Evolutionary conservation across 2,329 filamentous ascomycete genomes (phyloP).

Genomic region (Trichophyton simii): DNA sequence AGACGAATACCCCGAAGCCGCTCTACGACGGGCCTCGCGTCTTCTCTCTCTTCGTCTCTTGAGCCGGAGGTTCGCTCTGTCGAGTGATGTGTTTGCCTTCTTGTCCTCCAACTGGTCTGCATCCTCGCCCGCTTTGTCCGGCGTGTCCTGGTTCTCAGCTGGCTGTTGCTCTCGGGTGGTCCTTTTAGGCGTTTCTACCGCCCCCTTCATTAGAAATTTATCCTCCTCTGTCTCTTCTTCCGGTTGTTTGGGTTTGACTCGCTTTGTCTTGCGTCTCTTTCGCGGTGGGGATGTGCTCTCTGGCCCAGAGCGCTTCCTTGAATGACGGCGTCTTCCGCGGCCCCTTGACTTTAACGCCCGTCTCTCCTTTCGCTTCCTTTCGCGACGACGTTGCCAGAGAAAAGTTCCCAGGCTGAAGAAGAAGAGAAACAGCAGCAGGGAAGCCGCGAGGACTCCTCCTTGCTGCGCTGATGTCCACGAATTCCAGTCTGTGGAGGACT

Average conservation of each 20-base stretch:
- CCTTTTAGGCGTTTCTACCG: not conserved
- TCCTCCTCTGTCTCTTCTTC: not conserved
- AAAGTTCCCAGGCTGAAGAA: conserved; percentile 14
- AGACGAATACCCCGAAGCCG: not conserved
- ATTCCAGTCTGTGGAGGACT: conserved; percentile 14
- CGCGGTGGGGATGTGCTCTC: not conserved
- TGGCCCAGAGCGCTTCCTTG: not conserved
- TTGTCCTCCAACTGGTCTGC: not conserved
- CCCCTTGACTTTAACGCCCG: not conserved
- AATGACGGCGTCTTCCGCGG: not conserved
- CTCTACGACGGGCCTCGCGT: not conserved
- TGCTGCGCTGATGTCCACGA: conserved; percentile 18
- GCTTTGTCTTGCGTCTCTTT: not conserved
- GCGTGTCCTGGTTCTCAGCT: not conserved
- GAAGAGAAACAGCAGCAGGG: conserved; percentile 16
- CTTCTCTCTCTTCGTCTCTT: not conserved
- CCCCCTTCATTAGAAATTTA: not conserved
- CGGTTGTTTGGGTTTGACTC: not conserved
- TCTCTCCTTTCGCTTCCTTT: not conserved
- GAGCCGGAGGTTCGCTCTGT: not conserved
- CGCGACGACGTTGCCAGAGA: conserved; percentile 1
- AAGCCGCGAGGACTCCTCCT: conserved; percentile 20
- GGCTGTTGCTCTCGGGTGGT: not conserved
- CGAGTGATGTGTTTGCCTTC: not conserved
- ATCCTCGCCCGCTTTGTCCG: not conserved